Evolutionary conservation across 495 filamentous ascomycete genomes (phyloP).

Genomic region (Clohesyomyces aquaticus): DNA sequence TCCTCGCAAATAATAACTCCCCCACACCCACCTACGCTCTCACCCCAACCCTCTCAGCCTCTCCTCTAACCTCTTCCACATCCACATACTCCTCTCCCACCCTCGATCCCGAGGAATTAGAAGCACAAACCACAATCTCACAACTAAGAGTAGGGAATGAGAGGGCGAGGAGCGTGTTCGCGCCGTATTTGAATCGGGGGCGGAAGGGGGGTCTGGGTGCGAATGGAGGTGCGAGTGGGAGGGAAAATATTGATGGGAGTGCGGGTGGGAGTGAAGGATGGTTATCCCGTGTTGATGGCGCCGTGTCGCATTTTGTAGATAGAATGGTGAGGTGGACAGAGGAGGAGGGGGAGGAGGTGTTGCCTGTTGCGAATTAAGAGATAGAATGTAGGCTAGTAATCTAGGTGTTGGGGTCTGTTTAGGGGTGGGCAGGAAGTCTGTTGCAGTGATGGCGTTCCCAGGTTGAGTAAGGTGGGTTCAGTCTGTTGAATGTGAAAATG

Average conservation of each 20-base stretch:
- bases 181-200: too few relatives aligned
- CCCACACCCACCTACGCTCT: background rate
- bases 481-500: too few relatives aligned
- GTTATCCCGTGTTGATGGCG: slow-evolving; percentile 27
- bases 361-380: slow-evolving; percentile 11
- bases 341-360: slow-evolving; percentile 29
- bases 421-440: background rate
- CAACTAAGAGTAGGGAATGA: background rate
- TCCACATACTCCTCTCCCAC: background rate
- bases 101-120: slow-evolving; percentile 13
- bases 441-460: background rate
- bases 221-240: background rate
- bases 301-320: slow-evolving; percentile 14
- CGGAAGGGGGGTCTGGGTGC: too few relatives aligned
- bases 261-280: background rate
- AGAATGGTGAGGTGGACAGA: slow-evolving; percentile 28
- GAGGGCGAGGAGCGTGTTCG: background rate
- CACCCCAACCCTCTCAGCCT: background rate
- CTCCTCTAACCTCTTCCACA: background rate
- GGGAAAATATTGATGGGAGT: background rate
- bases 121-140: background rate
- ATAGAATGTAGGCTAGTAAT: background rate
- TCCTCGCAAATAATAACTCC: background rate
- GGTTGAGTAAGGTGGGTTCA: too few relatives aligned
- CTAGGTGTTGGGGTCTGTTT: background rate